Evolutionary conservation across 2,329 filamentous ascomycete species (phyloP).

Genomic region (Arthrobotrys entomopaga): DNA sequence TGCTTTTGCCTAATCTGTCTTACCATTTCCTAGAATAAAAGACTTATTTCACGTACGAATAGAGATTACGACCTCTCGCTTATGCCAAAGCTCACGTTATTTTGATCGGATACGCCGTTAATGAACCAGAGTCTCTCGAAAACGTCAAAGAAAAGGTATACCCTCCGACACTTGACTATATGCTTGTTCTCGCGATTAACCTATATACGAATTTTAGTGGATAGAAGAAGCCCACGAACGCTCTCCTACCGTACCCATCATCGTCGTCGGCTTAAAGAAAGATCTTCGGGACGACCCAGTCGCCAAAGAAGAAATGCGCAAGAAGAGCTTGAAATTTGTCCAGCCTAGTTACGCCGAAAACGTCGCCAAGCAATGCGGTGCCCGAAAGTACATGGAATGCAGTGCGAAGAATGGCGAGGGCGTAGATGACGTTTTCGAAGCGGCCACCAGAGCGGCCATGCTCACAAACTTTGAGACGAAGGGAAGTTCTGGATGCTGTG

Average conservation of each 20-base stretch:
- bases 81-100: conserved; percentile 98
- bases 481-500: conserved; percentile 82
- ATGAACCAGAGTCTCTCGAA: conserved; percentile 93
- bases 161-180: too few relatives aligned
- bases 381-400: conserved; percentile 95
- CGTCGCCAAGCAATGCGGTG: conserved; percentile 84
- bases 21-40: too few relatives aligned
- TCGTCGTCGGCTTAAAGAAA: conserved; percentile 95
- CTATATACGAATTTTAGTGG: conserved; percentile 71
- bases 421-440: conserved; percentile 98
- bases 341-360: conserved; percentile 83
- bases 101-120: conserved; percentile 92
- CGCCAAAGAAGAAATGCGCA: conserved; percentile 97
- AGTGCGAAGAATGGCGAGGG: conserved; percentile 95
- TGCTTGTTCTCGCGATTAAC: not conserved
- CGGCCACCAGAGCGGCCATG: conserved; percentile 89
- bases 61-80: conserved; percentile 85
- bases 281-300: conserved; percentile 94
- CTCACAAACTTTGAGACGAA: conserved; percentile 83
- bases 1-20: not conserved
- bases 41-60: conserved; percentile 14
- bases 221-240: conserved; percentile 93
- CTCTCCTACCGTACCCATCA: conserved; percentile 91
- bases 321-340: conserved; percentile 88
- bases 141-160: conserved; percentile 96